A percentile compares a stretch with the other conserved stretches of the same genome.
phyloP scores from a whole-genome alignment of 768 basidiomycete species.

The Kwoniella newhampshirensis region DNA sequence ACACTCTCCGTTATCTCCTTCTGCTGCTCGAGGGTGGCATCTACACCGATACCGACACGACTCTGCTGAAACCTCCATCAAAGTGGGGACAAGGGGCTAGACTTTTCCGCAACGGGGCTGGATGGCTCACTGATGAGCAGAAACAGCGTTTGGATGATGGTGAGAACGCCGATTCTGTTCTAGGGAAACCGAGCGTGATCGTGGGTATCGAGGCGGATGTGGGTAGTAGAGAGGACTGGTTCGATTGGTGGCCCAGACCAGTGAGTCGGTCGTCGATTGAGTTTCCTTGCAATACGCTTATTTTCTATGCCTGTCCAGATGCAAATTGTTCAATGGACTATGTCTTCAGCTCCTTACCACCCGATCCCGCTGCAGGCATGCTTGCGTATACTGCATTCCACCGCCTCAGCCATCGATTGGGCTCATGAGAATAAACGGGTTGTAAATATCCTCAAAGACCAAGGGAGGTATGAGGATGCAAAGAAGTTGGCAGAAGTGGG shows the following conservation, averaged over 20 bases:
- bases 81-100: constrained; percentile 45
- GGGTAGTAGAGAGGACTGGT: constrained; percentile 56
- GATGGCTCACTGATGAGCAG: constrained; percentile 36
- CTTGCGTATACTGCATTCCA: constrained; percentile 52
- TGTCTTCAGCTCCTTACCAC: constrained; percentile 54
- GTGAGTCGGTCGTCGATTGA: constrained; percentile 38
- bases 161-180: constrained; percentile 27
- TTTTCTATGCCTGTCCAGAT: constrained; percentile 41
- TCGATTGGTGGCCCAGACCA: constrained; percentile 53
- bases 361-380: constrained; percentile 56
- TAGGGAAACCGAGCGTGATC: constrained; percentile 50
- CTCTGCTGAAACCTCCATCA: constrained; percentile 47
- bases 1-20: constrained; percentile 48
- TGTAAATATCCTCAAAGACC: constrained; percentile 20
- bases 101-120: constrained; percentile 34
- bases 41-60: constrained; percentile 55
- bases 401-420: constrained; percentile 40
- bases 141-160: constrained; percentile 15
- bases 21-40: constrained; percentile 50
- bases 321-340: constrained; percentile 58
- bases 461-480: constrained; percentile 34
- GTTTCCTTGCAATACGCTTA: background rate
- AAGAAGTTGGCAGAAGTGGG: constrained; percentile 21
- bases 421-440: constrained; percentile 22
- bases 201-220: constrained; percentile 58